These are phyloP conservation scores for Rhodosporidiobolus sp. DNA, from an alignment of 768 basidiomycete genomes.

Conservation along the genomic window DNA sequence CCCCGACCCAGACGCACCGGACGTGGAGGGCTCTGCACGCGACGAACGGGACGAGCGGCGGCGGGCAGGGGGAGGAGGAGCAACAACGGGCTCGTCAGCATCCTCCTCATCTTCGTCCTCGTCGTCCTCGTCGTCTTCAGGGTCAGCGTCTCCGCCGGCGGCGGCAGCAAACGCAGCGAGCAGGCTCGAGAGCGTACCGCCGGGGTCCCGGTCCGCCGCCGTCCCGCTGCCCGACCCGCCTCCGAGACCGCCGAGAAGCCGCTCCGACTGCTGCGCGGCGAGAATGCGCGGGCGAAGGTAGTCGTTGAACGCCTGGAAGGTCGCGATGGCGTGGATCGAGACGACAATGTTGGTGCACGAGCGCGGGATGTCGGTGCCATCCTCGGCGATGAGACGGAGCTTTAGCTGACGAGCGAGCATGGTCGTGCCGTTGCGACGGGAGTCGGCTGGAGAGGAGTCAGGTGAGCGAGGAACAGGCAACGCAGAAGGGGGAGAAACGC, in stretches of 20 bases:
- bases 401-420: constrained; percentile 88
- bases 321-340: constrained; percentile 96
- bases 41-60: not conserved
- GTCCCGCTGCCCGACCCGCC: constrained; percentile 27
- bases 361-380: constrained; percentile 82
- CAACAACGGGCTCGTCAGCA: not conserved
- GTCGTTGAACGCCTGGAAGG: constrained; percentile 93
- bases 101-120: constrained; percentile 5
- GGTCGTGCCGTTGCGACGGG: constrained; percentile 76
- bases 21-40: not conserved
- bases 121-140: too few relatives aligned
- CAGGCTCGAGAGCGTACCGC: constrained; percentile 71
- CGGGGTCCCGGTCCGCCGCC: too few relatives aligned
- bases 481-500: constrained; percentile 8
- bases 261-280: constrained; percentile 51
- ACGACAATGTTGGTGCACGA: constrained; percentile 78
- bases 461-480: not conserved
- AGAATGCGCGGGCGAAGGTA: constrained; percentile 88
- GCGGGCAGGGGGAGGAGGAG: not conserved
- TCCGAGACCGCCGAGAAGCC: constrained; percentile 26
- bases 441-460: constrained; percentile 56
- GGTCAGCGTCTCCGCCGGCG: constrained; percentile 53
- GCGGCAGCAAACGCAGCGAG: constrained; percentile 77
- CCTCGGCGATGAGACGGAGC: constrained; percentile 80
- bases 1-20: not conserved